phyloP scores from a whole-genome alignment of 495 filamentous ascomycete species.

The Cryomyces minteri region DNA sequence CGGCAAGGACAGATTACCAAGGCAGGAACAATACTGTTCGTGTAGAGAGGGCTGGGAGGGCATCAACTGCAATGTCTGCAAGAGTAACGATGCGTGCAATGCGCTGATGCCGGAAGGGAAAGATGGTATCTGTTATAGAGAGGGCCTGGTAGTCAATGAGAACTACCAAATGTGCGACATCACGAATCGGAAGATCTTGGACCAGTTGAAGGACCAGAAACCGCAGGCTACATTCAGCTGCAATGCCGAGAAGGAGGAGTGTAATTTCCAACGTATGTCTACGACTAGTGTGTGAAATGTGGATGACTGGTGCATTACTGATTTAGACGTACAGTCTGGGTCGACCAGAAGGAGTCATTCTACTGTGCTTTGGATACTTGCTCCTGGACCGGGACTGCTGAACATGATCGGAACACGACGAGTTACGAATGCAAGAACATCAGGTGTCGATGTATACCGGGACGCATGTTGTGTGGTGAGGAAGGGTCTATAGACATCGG shows the following conservation, averaged over 20 bases:
- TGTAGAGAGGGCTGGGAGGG: slow-evolving; percentile 95
- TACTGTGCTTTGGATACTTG: slow-evolving; percentile 82
- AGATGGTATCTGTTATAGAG: slow-evolving; percentile 81
- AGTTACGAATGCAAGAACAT: slow-evolving; percentile 70
- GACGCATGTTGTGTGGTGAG: slow-evolving; percentile 83
- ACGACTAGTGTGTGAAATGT: not conserved
- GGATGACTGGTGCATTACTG: not conserved
- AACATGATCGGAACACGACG: slow-evolving; percentile 59
- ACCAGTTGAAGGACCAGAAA: slow-evolving; percentile 62
- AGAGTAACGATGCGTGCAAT: slow-evolving; percentile 62
- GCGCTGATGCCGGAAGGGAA: slow-evolving; percentile 58
- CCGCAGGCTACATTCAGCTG: slow-evolving; percentile 93
- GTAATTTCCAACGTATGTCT: slow-evolving; percentile 79
- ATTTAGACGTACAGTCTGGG: slow-evolving; percentile 49
- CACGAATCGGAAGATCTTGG: slow-evolving; percentile 80
- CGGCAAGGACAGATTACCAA: slow-evolving; percentile 51
- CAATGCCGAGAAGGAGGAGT: slow-evolving; percentile 48
- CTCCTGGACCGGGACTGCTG: slow-evolving; percentile 45
- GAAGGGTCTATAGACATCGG: slow-evolving; percentile 79
- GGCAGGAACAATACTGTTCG: slow-evolving; percentile 50
- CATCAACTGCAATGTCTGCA: slow-evolving; percentile 97
- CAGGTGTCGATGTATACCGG: slow-evolving; percentile 71
- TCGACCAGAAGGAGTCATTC: slow-evolving; percentile 84
- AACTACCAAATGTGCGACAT: slow-evolving; percentile 98
- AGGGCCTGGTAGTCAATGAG: slow-evolving; percentile 76